Base-by-base conservation (phyloP, 306 rosid genomes). In the Abrus pulchellus region DNA sequence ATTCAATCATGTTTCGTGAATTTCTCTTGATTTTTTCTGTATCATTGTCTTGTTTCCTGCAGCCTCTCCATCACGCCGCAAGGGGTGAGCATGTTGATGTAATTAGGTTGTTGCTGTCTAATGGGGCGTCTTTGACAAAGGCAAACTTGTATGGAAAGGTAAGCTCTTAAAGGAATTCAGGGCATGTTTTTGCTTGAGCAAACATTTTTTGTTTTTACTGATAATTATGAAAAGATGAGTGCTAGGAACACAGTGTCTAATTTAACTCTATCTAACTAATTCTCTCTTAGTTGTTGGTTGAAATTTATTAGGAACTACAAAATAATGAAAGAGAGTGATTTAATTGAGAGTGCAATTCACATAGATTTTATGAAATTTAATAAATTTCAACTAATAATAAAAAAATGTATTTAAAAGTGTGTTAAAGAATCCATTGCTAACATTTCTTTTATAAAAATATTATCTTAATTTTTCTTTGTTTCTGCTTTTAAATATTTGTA, bases 1-100 rank as follows among this genome's bases (percentile, higher is more conserved):
- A 11, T 52, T 40, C 30, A 44, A 45, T 7, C 34, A 32, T 64
- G 28, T 63, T 38, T 40, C 13, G 53, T 64, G 53, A 55, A 13
- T 20, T 82, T 62, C 76, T 48, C 40, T 38, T 64, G 77, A 38
- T 53, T 40, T 41, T 38, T 3, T 74, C 29, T 61, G 36, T 40
- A 57, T 81, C 27, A 11, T 83, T 47, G 41, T 78, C 61, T 74
- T 79, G 53, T 69, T 88, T 52, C n/a, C 30, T 86, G 85, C 88
- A 91, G 99, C 99, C 97, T 82, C 96, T 95, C 76, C 98, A 93
- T 79, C 98, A 95, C 66, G 99, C 99, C 0, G 97, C 97, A 34
- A 90, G 99, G 85, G 97, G 97, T 33, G 97, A 95, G 82, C 99
- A 95, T 84, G 85, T 85, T 48, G 89, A 83, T 72, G 82, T 92